phyloP scores from a whole-genome alignment of 139 green algal genomes.

The Trebouxia sp. region DNA sequence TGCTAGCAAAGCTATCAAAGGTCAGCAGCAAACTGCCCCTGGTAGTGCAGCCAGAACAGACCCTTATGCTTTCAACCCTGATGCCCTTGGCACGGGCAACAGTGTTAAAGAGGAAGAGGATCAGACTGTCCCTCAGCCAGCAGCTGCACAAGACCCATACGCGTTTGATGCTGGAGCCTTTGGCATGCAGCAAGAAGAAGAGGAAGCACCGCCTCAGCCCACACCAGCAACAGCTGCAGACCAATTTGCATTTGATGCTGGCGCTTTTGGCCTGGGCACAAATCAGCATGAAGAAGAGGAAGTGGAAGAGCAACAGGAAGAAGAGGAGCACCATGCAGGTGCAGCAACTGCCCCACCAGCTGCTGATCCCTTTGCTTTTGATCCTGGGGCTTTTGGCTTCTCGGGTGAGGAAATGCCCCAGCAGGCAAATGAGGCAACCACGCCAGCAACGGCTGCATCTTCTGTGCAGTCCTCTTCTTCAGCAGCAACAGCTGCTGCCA shows the following conservation, averaged over 20 bases:
- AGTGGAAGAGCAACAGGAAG: neutral
- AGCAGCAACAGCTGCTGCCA: neutral
- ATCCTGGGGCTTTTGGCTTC: constrained; percentile 32
- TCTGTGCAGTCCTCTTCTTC: constrained; percentile 1
- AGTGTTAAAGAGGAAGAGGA: neutral
- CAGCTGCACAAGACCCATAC: constrained; percentile 2
- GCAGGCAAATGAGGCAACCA: neutral
- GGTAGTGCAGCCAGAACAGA: neutral
- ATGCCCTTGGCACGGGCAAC: constrained; percentile 53
- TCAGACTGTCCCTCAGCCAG: neutral
- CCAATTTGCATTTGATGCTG: constrained; percentile 19
- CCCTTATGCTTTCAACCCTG: constrained; percentile 35
- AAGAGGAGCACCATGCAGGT: no score
- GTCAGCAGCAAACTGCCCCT: no score
- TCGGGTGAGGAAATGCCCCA: neutral
- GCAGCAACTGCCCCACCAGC: neutral
- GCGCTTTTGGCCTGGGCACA: constrained; percentile 45
- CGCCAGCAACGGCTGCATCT: neutral
- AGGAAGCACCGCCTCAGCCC: neutral
- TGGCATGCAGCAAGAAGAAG: constrained; percentile 15
- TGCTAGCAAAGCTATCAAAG: no score
- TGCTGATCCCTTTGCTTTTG: constrained; percentile 34
- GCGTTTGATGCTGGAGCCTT: constrained; percentile 41
- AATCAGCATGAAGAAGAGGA: neutral
- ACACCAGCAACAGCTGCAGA: neutral